phyloP scores from a whole-genome alignment of 2,329 filamentous ascomycete species.

The Cladobotryum protrusum region DNA sequence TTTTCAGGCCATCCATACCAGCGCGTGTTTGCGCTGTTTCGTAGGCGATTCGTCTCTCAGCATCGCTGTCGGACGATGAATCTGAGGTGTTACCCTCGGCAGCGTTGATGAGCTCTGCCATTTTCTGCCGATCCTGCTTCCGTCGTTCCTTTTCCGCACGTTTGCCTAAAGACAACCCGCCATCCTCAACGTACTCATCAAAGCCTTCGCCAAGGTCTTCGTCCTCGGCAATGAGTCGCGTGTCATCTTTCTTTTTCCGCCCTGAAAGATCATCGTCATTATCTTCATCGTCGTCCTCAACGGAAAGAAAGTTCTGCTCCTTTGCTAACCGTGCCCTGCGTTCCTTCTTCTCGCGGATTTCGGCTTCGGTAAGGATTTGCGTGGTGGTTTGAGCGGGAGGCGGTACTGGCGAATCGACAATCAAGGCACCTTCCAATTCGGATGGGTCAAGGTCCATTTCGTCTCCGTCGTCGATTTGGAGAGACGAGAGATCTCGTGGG shows the following conservation, averaged over 20 bases:
- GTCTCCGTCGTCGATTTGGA: constrained; percentile 40
- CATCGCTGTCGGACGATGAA: constrained; percentile 62
- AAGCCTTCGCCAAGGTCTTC: constrained; percentile 92
- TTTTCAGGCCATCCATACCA: constrained; percentile 68
- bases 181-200: constrained; percentile 85
- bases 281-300: constrained; percentile 51
- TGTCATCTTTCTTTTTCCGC: constrained; percentile 58
- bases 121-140: constrained; percentile 63
- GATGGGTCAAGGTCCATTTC: constrained; percentile 52
- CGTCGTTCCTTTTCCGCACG: constrained; percentile 70
- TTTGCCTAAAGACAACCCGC: constrained; percentile 67
- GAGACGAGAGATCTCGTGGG: constrained; percentile 54
- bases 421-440: constrained; percentile 57
- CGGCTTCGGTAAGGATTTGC: constrained; percentile 69
- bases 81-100: constrained; percentile 63
- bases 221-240: constrained; percentile 74
- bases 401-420: constrained; percentile 48
- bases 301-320: constrained; percentile 58
- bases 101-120: constrained; percentile 74
- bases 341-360: constrained; percentile 88
- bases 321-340: constrained; percentile 74
- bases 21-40: constrained; percentile 80
- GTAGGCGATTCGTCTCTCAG: constrained; percentile 71
- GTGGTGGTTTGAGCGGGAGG: constrained; percentile 29
- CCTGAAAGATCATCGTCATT: constrained; percentile 27